Conservation (phyloP, 805 yeast genomes). For the Ogataea salicorniae region DNA sequence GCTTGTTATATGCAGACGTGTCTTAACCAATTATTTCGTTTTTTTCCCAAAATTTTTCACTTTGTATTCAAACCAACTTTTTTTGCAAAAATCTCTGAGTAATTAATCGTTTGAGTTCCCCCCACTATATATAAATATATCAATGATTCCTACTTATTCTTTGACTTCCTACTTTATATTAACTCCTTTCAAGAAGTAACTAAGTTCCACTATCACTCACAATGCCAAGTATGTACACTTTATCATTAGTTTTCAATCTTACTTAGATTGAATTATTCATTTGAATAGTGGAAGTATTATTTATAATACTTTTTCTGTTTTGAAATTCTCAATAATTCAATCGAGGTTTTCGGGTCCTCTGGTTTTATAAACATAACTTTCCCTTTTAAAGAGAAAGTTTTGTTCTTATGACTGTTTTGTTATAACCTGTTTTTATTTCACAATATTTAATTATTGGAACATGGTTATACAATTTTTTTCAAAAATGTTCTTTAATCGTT, state of each 20-base stretch:
- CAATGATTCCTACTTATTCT: neutral
- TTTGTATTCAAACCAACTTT: no score
- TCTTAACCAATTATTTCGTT: no score
- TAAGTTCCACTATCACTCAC: slow-evolving; percentile 9
- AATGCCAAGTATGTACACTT: slow-evolving; percentile 27
- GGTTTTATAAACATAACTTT: neutral
- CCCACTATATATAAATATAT: neutral
- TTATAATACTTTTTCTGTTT: neutral
- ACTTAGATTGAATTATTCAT: neutral
- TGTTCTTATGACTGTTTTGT: neutral
- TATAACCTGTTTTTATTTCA: neutral
- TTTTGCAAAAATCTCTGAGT: no score
- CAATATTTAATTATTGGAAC: neutral
- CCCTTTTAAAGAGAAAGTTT: neutral
- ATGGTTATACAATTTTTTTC: no score
- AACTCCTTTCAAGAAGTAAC: neutral
- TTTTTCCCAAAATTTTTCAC: neutral
- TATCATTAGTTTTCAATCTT: neutral
- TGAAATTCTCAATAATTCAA: neutral
- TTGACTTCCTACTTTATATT: neutral
- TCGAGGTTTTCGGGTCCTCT: slow-evolving; percentile 23
- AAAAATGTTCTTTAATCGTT: no score
- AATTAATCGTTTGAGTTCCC: neutral
- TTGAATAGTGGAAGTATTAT: neutral
- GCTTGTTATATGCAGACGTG: neutral